Percentiles rank a stretch among this genome's conserved stretches.
Evolutionary conservation across 2,329 filamentous ascomycete species (phyloP).

Genomic region (Boeremia lycopersici): DNA sequence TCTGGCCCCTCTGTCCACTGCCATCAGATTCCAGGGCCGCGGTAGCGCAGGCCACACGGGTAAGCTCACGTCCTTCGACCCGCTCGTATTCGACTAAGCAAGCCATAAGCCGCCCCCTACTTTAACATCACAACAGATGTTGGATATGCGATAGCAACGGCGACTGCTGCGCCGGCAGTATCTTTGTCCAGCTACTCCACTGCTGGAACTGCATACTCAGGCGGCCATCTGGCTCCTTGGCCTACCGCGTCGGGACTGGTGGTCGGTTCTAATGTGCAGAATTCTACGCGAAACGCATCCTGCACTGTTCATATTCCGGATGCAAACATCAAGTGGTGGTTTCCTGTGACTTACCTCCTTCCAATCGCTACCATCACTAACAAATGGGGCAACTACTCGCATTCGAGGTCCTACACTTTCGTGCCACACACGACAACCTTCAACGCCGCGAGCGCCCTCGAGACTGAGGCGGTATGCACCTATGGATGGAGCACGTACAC

Average conservation of each 20-base stretch:
- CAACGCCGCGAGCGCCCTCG: constrained; percentile 32
- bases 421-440: constrained; percentile 33
- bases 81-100: constrained; percentile 36
- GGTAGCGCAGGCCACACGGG: constrained; percentile 29
- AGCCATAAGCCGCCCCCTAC: constrained; percentile 37
- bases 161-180: not conserved
- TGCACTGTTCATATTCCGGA: constrained; percentile 45
- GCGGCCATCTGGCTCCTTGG: not conserved
- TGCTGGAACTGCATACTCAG: not conserved
- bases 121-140: constrained; percentile 31
- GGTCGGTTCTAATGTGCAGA: not conserved
- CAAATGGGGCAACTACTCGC: constrained; percentile 24
- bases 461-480: constrained; percentile 30
- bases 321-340: constrained; percentile 45
- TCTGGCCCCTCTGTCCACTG: constrained; percentile 22
- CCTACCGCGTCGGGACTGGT: not conserved
- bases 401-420: constrained; percentile 24
- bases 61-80: constrained; percentile 26
- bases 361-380: constrained; percentile 28
- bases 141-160: constrained; percentile 2
- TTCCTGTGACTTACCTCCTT: constrained; percentile 33
- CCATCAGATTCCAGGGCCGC: constrained; percentile 28
- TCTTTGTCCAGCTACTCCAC: not conserved
- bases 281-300: constrained; percentile 16
- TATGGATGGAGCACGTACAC: constrained; percentile 27